Conservation (phyloP, 306 rosid genomes). For the Mucuna pruriens region DNA sequence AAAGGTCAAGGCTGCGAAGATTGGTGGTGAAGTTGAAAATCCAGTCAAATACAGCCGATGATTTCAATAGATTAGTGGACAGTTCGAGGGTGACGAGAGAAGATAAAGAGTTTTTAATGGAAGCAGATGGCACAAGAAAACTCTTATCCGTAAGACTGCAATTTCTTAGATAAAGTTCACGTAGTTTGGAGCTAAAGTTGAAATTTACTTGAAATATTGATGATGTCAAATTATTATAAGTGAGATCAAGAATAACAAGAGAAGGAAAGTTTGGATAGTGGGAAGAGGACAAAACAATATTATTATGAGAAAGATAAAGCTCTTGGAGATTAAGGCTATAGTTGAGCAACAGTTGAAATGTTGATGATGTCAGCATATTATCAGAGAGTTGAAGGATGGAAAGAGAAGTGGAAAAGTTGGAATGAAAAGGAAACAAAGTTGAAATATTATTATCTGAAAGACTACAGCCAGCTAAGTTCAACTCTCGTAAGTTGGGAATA, state of each 20-base stretch:
- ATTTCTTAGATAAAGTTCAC: accelerated
- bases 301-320: no score
- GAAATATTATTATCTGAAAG: no score
- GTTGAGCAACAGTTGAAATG: no score
- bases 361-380: no score
- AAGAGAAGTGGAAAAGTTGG: no score
- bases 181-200: background rate
- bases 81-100: background rate
- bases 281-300: background rate
- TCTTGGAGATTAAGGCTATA: no score
- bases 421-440: no score
- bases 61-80: background rate
- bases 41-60: background rate
- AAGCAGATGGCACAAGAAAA: background rate
- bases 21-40: background rate
- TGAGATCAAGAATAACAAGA: background rate
- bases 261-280: background rate
- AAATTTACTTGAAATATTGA: background rate
- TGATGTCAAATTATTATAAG: background rate
- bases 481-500: no score
- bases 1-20: background rate
- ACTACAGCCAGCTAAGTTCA: no score
- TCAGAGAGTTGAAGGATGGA: no score
- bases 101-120: background rate
- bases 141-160: background rate